Conservation (phyloP, 768 basidiomycete genomes). For the Tulasnella sp. region DNA sequence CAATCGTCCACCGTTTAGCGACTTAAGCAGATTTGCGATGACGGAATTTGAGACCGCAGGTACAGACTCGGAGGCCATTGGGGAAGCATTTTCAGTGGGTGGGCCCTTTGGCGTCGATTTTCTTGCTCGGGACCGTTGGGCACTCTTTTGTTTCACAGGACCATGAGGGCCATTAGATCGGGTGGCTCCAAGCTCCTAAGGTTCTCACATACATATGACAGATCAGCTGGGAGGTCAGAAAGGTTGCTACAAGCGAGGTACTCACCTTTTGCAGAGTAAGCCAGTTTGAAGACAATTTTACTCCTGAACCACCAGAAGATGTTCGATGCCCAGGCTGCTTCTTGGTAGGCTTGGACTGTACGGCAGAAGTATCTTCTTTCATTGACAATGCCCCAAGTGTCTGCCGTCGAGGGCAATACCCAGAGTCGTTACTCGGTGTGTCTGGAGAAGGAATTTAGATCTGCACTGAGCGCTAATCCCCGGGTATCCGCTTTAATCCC, state of each 20-base stretch:
- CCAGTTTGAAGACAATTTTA: constrained; percentile 59
- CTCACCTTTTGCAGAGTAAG: constrained; percentile 58
- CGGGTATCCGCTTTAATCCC: not conserved
- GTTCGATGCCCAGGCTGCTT: not conserved
- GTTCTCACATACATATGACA: constrained; percentile 27
- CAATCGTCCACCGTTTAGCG: not conserved
- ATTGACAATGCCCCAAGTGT: not conserved
- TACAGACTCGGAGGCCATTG: not conserved
- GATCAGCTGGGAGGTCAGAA: constrained; percentile 17
- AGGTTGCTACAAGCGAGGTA: not conserved
- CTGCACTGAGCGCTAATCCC: not conserved
- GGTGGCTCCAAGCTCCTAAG: constrained; percentile 33
- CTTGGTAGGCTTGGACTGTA: not conserved
- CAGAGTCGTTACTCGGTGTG: not conserved
- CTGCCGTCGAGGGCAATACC: not conserved
- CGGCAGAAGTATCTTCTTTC: not conserved
- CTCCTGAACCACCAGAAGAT: not conserved
- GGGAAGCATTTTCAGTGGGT: constrained; percentile 35
- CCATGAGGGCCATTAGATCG: constrained; percentile 35
- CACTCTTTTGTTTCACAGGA: constrained; percentile 43
- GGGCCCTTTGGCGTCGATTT: constrained; percentile 39
- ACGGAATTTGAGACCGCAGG: constrained; percentile 1
- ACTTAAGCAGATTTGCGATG: not conserved
- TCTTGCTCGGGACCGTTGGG: constrained; percentile 38
- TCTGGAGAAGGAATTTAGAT: not conserved